Conservation (phyloP, 2,329 filamentous ascomycete species). For the Colletotrichum paranaense region DNA sequence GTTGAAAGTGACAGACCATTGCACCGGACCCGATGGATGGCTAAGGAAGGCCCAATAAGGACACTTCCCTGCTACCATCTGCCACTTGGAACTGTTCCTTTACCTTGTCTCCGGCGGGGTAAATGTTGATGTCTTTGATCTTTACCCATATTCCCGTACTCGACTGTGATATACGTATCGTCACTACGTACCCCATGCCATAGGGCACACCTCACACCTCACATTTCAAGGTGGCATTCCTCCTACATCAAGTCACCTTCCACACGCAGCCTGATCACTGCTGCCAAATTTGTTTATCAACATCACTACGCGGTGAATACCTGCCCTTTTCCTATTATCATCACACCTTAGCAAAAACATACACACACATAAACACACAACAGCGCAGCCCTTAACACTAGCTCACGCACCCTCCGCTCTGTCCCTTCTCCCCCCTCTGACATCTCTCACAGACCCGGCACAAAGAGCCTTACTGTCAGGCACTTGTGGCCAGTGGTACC, state of each 20-base stretch:
- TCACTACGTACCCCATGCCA: too few relatives aligned
- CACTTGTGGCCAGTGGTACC: conserved; percentile 5
- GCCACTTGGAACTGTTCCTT: neutral
- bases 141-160: neutral
- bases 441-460: conserved; percentile 13
- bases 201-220: neutral
- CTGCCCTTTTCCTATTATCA: neutral
- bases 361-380: neutral
- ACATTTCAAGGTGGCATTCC: neutral
- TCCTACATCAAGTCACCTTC: neutral
- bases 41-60: neutral
- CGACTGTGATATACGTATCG: too few relatives aligned
- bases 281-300: neutral
- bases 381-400: neutral
- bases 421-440: neutral
- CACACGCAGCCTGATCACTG: neutral
- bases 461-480: neutral
- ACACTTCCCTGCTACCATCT: conserved; percentile 8
- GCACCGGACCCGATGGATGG: conserved; percentile 5
- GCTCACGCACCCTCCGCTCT: conserved; percentile 9
- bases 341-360: neutral
- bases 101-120: conserved; percentile 29
- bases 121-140: neutral
- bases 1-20: too few relatives aligned
- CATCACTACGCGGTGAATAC: neutral